phyloP scores from a whole-genome alignment of 2,329 filamentous ascomycete species.

The Verticillium klebahnii region DNA sequence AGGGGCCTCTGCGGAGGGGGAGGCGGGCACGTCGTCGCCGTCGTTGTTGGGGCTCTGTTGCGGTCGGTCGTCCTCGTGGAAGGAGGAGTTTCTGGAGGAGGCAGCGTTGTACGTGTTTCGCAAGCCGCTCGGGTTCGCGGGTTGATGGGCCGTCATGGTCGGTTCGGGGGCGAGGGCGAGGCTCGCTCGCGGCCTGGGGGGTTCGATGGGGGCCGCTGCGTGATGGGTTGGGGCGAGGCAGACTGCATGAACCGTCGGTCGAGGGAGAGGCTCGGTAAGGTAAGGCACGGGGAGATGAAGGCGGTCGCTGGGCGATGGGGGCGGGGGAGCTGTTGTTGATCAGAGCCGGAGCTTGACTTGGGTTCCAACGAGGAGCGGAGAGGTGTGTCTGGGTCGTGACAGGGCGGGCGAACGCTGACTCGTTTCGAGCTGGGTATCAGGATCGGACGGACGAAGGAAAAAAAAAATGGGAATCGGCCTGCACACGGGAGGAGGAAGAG shows the following conservation, averaged over 20 bases:
- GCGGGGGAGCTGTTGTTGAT: not conserved
- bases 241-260: not conserved
- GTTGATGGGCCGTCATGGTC: not conserved
- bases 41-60: constrained; percentile 1
- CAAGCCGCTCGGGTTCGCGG: not conserved
- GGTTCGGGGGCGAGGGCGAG: no score
- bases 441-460: not conserved
- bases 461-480: not conserved
- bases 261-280: not conserved
- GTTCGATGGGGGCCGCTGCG: not conserved
- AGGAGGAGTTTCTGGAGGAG: not conserved
- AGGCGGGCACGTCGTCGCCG: constrained; percentile 12
- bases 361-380: not conserved
- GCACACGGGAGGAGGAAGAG: not conserved
- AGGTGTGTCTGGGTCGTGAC: not conserved
- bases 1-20: constrained; percentile 14
- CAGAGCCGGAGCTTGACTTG: no score
- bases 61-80: not conserved
- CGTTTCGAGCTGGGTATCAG: not conserved
- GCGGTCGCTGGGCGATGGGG: no score
- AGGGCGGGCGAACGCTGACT: not conserved
- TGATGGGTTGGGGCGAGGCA: not conserved
- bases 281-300: no score
- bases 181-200: no score
- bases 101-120: constrained; percentile 1